phyloP scores from a whole-genome alignment of 78 protist species.

The Anaeramoeba flamelloides region DNA sequence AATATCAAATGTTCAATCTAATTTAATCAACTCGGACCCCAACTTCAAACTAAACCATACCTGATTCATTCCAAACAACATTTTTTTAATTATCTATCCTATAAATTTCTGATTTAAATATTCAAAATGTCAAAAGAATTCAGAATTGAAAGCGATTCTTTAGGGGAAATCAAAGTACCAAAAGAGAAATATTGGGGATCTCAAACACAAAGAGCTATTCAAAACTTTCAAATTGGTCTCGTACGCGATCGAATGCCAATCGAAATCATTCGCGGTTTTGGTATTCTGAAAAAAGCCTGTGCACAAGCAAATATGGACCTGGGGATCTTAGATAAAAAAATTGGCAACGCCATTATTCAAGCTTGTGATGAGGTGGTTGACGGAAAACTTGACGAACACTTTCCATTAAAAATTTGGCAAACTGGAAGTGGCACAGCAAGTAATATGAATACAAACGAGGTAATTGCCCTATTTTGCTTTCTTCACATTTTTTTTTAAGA shows the following conservation, averaged over 20 bases:
- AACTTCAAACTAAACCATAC: too few species aligned
- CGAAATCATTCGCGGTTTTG: slow-evolving; percentile 53
- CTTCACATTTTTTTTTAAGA: background rate
- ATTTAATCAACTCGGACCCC: too few species aligned
- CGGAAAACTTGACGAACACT: slow-evolving; percentile 63
- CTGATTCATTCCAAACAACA: too few species aligned
- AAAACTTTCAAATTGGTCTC: slow-evolving; percentile 60
- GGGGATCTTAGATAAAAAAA: slow-evolving; percentile 25
- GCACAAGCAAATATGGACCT: slow-evolving; percentile 43
- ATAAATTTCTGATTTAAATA: too few species aligned
- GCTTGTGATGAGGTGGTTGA: slow-evolving; percentile 3
- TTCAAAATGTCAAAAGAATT: too few species aligned
- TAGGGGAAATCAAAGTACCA: slow-evolving; percentile 18
- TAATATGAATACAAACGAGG: slow-evolving; percentile 84
- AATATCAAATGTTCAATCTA: too few species aligned
- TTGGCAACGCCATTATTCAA: slow-evolving; percentile 41
- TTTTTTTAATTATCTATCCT: too few species aligned
- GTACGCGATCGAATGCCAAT: slow-evolving; percentile 50
- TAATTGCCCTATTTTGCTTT: slow-evolving; percentile 2
- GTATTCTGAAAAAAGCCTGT: slow-evolving; percentile 63
- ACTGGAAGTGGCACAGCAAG: slow-evolving; percentile 86
- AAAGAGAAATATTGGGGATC: slow-evolving; percentile 17
- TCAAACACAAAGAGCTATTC: slow-evolving; percentile 44
- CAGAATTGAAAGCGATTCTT: slow-evolving; percentile 16
- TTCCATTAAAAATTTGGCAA: slow-evolving; percentile 77